Evolutionary conservation across 1,284 basidiomycete species (phyloP), one percentile per base, ranked within the genome.

Genomic region (Agaricales sp.): DNA sequence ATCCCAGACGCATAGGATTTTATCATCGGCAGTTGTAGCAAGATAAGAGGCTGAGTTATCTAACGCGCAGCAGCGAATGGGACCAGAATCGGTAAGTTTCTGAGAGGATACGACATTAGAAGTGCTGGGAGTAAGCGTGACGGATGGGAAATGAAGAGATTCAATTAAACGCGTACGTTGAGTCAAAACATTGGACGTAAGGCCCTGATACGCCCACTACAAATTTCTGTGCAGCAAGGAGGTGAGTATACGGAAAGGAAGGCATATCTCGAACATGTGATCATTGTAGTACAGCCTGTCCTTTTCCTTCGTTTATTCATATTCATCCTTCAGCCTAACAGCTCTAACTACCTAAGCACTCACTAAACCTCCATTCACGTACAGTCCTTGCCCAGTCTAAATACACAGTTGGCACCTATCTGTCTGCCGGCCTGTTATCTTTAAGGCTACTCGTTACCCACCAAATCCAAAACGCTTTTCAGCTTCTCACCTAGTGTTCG

Each of bases 11-110:
- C 77, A 82, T 55, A 96, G 65, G 47, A 65, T 65, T 64, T 96
- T 96, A 65, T 92, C 87, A 50, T 93, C 88, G 11, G 78, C 82
- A 0, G 75, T 68, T 1, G 82, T 86, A 3, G 78, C 77, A 6
- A 90, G 64, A 58, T 82, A 72, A 25, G 58, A 65, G 48, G 65
- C 69, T 0, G 66, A 65, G 0, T 58, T 47, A 55, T 77, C 74
- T 8, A 85, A 63, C 1, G 78, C 78, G 13, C 77, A 69, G 55
- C 78, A 80, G 48, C 80, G 72, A 45, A 92, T 69, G 2, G 81
- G 74, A 0, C 80, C 80, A 2, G 75, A 69, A 53, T 74, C 8
- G 11, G 30, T 11, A 8, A 35, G 30, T 35, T 35, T 35, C 30
- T 35, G 30, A n/a, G 30, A 35, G n/a, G 30, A 35, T 8, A 35